Percentiles rank a stretch among this genome's conserved stretches.
Conservation (phyloP, 2,329 filamentous ascomycete genomes). For the Fusarium sp. region DNA sequence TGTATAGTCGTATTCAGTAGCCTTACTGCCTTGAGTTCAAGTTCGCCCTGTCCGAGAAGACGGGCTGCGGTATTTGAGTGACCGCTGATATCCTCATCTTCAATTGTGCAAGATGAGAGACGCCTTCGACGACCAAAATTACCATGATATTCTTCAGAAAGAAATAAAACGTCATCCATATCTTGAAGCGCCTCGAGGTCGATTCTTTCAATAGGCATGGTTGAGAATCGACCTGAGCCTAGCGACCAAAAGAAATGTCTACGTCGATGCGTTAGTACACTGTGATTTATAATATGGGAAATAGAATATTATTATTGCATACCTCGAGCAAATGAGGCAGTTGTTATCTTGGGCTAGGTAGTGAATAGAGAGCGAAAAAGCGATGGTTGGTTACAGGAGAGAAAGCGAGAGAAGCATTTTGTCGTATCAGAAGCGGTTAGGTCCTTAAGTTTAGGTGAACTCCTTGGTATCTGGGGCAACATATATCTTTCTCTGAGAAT, state of each 20-base stretch:
- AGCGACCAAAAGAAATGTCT: neutral
- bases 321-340: neutral
- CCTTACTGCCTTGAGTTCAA: constrained; percentile 28
- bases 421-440: neutral
- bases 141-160: constrained; percentile 16
- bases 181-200: constrained; percentile 4
- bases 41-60: constrained; percentile 37
- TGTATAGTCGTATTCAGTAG: constrained; percentile 21
- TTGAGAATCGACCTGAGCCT: neutral
- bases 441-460: neutral
- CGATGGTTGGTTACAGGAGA: neutral
- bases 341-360: neutral
- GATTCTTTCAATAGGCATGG: constrained; percentile 15
- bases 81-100: neutral
- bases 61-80: constrained; percentile 24
- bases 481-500: neutral
- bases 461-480: neutral
- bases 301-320: neutral
- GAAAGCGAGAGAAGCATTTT: neutral
- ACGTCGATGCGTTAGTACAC: neutral
- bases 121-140: neutral
- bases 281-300: neutral
- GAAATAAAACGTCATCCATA: constrained; percentile 22
- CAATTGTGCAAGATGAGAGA: constrained; percentile 40
- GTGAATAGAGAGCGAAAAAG: neutral